These are phyloP conservation scores for Protomyces gravidus DNA, from an alignment of 1,139 yeast species.

Conservation along the genomic window DNA sequence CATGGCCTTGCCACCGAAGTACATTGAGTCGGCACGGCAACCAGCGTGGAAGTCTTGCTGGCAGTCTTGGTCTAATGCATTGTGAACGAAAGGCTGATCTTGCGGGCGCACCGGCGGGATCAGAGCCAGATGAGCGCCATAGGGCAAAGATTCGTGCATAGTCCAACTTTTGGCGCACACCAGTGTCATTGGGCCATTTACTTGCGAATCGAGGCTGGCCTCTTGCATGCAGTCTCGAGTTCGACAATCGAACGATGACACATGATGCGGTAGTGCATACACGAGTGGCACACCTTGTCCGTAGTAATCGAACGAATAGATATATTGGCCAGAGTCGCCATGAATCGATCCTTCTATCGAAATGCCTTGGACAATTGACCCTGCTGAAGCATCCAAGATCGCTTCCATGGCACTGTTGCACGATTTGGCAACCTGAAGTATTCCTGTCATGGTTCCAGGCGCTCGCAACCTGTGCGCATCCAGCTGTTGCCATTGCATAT, in stretches of 20 bases:
- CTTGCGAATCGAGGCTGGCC: constrained; percentile 52
- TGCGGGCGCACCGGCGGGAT: constrained; percentile 49
- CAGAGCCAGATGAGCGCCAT: constrained; percentile 46
- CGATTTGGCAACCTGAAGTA: constrained; percentile 59
- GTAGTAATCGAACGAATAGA: constrained; percentile 47
- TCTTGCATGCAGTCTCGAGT: constrained; percentile 39
- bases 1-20: constrained; percentile 64
- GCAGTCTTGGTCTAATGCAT: constrained; percentile 55
- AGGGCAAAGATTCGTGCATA: constrained; percentile 54
- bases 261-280: constrained; percentile 72
- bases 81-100: constrained; percentile 48
- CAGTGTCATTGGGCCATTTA: constrained; percentile 67
- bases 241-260: constrained; percentile 48
- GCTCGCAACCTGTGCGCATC: constrained; percentile 45
- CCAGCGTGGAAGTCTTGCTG: constrained; percentile 54
- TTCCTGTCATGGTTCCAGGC: constrained; percentile 47
- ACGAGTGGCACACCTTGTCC: constrained; percentile 48
- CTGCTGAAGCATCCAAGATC: constrained; percentile 56
- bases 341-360: constrained; percentile 43
- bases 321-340: constrained; percentile 48
- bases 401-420: constrained; percentile 38
- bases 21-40: constrained; percentile 52
- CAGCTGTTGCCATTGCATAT: constrained; percentile 32
- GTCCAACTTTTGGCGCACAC: constrained; percentile 51
- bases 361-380: constrained; percentile 51